phyloP scores from a whole-genome alignment of 805 yeast species.

The Candida stauntonica region DNA sequence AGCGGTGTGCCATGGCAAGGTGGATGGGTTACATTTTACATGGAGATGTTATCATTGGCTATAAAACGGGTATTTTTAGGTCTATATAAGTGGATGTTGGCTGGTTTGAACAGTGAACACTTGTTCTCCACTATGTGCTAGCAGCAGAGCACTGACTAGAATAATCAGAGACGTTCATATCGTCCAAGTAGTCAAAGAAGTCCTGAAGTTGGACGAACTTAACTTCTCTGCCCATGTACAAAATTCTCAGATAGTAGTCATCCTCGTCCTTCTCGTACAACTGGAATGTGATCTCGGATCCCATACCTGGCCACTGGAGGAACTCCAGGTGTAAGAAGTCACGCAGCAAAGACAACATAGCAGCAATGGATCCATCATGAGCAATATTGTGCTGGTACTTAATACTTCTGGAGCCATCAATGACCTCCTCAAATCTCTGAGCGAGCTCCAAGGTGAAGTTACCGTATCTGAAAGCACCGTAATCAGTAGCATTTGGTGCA shows the following conservation, averaged over 20 bases:
- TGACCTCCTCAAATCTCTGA: slow-evolving; percentile 26
- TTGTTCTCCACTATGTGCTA: neutral
- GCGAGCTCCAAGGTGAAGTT: slow-evolving; percentile 35
- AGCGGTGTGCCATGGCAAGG: no score
- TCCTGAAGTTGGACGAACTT: slow-evolving; percentile 17
- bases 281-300: slow-evolving; percentile 39
- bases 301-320: slow-evolving; percentile 47
- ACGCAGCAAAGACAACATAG: slow-evolving; percentile 33
- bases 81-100: no score
- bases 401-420: slow-evolving; percentile 26
- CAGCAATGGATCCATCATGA: slow-evolving; percentile 38
- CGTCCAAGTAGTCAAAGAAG: slow-evolving; percentile 20
- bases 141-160: slow-evolving; percentile 11
- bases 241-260: slow-evolving; percentile 31
- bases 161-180: slow-evolving; percentile 10
- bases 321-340: slow-evolving; percentile 22
- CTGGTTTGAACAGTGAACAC: no score
- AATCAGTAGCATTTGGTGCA: slow-evolving; percentile 32
- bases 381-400: slow-evolving; percentile 39
- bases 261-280: slow-evolving; percentile 29
- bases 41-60: neutral
- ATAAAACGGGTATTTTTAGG: no score
- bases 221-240: slow-evolving; percentile 32
- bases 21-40: no score
- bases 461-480: slow-evolving; percentile 33